Evolutionary conservation across 345 rosid species (phyloP), one percentile per base, ranked within the genome.

Genomic region (Camelina neglecta): DNA sequence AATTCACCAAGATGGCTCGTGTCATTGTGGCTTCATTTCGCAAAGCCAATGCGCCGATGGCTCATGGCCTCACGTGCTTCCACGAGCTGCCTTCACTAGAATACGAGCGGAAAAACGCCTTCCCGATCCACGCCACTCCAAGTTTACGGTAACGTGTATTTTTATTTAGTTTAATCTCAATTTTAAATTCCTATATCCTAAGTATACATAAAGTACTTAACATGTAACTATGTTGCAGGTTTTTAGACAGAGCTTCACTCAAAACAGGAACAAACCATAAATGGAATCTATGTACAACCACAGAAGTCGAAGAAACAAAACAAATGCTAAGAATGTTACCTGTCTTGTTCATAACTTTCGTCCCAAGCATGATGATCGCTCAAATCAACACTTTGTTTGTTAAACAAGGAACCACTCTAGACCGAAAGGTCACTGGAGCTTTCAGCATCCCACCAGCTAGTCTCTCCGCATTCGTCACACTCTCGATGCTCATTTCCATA

Each of bases 271-370:
- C 84, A 50, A 81, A 70, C 0, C 76, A 74, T 70, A 79, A 85
- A 15, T 95, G 96, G 97, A 77, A 67, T 79, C 77, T 90, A 0
- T 89, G 97, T 76, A 55, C 97, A 7, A 90, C 85, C 13, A 90
- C 96, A 21, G 93, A 92, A 84, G 98, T 95, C 0, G 99, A 95
- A 80, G 99, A 95, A 77, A 92, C 99, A 11, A 95, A 95, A 53
- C 97, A 95, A 69, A 92, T 90, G 94, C 49, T 95, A 15, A 76
- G 89, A 79, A 92, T 95, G 99, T 80, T 95, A 48, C 97, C 96
- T 1, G 82, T 95, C 67, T 44, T 85, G 80, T 26, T 87, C 24
- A 78, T 88, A 20, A 92, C 96, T 0, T 88, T 95, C 44, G 84
- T 95, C 31, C 99, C 98, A 11, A 89, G 94, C 81, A 84, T 87